Evolutionary conservation across 345 rosid genomes (phyloP), one percentile per base, ranked within the genome.

Genomic region (Streptanthus diversifolius): DNA sequence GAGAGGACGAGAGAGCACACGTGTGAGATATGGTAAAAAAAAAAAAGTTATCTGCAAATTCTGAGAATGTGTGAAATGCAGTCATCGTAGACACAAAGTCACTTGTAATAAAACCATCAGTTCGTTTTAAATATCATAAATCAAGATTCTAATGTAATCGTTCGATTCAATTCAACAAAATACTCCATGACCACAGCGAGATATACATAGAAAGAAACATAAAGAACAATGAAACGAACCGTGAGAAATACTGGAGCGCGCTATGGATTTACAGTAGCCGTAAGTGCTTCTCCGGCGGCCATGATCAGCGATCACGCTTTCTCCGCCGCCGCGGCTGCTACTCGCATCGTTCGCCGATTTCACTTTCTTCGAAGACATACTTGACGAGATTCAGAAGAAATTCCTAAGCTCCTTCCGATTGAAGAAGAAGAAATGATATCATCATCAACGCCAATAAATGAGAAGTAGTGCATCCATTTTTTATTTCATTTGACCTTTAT

Each of bases 231-330:
- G 2, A 47, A 40, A 81, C 78, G 30, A 58, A 95, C 99, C 99
- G 70, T 88, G 93, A 66, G 91, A 80, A 76, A 85, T 51, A 79
- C 92, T 87, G 41, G 87, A 79, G 30, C 64, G 41, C 12, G 64
- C 63, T 10, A 79, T 7, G 47, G 93, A 88, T 80, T 66, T 81
- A 78, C 99, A 95, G 66, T 92, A 95, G 39, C 92, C 92, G 57
- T 97, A 92, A 39, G 89, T 57, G 73, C 89, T 81, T 69, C 63
- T 27, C 17, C 30, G 74, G 36, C 80, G 77, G 58, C 90, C 92
- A 17, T 74, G 80, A 80, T 91, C 97, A 30, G 10, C 49, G 25
- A 95, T 85, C 55, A 85, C 83, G 59, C 88, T 80, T 77, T 84
- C 90, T 48, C 88, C 84, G 43, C 80, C 78, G 63, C 40, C 78